These are phyloP conservation scores for Penicillium desertorum DNA, from an alignment of 495 filamentous ascomycete species.

Conservation along the genomic window DNA sequence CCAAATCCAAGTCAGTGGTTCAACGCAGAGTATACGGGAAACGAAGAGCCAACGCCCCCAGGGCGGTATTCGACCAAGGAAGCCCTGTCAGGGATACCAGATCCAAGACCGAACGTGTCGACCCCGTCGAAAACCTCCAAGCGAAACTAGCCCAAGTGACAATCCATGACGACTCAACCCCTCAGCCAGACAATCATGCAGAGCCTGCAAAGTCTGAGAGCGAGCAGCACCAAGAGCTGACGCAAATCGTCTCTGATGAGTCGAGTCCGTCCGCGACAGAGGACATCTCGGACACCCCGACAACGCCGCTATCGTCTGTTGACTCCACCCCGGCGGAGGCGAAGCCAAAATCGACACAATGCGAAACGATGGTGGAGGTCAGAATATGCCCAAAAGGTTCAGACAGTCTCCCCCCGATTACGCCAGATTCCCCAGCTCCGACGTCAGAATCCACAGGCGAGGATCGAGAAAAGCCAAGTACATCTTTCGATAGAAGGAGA, in stretches of 20 bases:
- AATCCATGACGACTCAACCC: constrained; percentile 24
- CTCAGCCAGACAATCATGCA: constrained; percentile 1
- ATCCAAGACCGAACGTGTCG: constrained; percentile 14
- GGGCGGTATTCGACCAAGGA: constrained; percentile 42
- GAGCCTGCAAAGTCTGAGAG: background rate
- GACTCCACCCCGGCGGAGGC: background rate
- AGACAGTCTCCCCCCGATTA: background rate
- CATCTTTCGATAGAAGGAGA: constrained; percentile 11
- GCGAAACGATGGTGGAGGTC: constrained; percentile 39
- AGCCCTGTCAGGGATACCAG: constrained; percentile 31
- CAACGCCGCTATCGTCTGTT: constrained; percentile 8
- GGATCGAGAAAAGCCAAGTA: constrained; percentile 3
- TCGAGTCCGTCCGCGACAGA: background rate
- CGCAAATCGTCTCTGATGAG: background rate
- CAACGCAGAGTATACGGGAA: constrained; percentile 47
- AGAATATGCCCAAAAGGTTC: constrained; percentile 18
- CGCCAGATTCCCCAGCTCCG: background rate
- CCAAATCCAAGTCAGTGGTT: constrained; percentile 23
- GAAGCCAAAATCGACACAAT: constrained; percentile 5
- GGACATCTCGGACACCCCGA: background rate
- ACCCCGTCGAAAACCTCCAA: constrained; percentile 32
- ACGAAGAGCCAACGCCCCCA: constrained; percentile 39
- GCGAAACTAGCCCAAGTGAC: constrained; percentile 36
- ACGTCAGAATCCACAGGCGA: background rate
- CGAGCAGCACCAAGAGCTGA: background rate